Base-by-base conservation (phyloP, 139 green algal species). In the Chlorella vulgaris region DNA sequence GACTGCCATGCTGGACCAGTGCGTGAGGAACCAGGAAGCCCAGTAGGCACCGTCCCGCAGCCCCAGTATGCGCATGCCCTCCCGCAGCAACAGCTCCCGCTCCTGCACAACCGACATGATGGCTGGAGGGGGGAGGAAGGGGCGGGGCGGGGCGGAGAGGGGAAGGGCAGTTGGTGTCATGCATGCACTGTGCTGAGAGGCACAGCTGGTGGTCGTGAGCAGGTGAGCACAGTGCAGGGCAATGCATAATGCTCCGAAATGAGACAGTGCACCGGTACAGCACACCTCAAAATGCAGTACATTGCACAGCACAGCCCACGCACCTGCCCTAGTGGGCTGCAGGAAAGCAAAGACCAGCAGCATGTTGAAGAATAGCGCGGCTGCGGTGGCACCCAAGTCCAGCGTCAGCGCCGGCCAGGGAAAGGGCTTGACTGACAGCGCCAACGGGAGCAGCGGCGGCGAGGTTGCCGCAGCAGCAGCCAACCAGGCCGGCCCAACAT, bases 81-180 rank as follows among this genome's bases (percentile, higher is more conserved):
- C 93, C 36, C 93, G 71, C 83, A 96, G 87, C 62, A 91, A 74
- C 80, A 96, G 87, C 87, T 96, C 93, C 88, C 93, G 94, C 86
- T 96, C 93, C 15, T 90, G 78, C 61, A 96, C 91, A 13, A 96
- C 85, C 26, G 81, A 85, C 1, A 75, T 85, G 66, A 96, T 90
- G 43, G 71, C 79, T 38, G 71, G 39, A 51, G 22, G n/a, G 10
- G 29, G 47, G 47, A 2, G 22, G 35, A 4, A 22, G 53, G 24
- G 36, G 51, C 6, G 4, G 53, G 10, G 28, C 0, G 36, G 51
- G 36, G 31, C 31, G 18, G 19, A 55, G 38, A 28, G 36, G 29
- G 6, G 13, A 73, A 10, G 15, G 47, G 66, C 35, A 33, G 3
- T 53, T 33, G n/a, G 26, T 26, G 62, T 33, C 29, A 21, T 2